phyloP scores from a whole-genome alignment of 257 asterid species.

The Sherardia arvensis region DNA sequence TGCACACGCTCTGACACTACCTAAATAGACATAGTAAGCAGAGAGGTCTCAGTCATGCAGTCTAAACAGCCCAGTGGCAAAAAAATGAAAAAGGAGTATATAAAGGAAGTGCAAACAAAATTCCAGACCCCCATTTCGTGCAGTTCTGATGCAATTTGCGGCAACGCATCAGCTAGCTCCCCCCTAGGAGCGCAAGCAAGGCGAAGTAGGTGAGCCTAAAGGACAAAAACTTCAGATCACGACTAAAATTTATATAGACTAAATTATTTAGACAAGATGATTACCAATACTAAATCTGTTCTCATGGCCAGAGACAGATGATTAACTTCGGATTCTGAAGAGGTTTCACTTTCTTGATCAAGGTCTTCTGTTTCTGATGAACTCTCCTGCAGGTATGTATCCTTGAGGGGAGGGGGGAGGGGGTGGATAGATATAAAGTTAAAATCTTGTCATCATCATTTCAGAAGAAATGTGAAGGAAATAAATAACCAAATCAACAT shows the following conservation, averaged over 20 bases:
- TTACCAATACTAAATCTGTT: slow-evolving; percentile 78
- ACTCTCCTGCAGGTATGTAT: slow-evolving; percentile 42
- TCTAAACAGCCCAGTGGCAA: neutral
- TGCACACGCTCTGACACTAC: slow-evolving; percentile 62
- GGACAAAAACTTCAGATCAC: slow-evolving; percentile 19
- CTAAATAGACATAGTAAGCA: slow-evolving; percentile 24
- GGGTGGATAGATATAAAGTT: neutral
- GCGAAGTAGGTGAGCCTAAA: slow-evolving; percentile 89
- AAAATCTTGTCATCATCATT: neutral
- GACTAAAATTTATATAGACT: slow-evolving; percentile 9
- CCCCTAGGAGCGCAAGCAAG: slow-evolving; percentile 79
- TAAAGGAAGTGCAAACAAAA: slow-evolving; percentile 13
- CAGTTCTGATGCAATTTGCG: slow-evolving; percentile 77
- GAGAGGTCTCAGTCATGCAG: neutral
- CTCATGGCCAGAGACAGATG: slow-evolving; percentile 45
- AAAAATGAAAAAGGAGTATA: slow-evolving; percentile 9
- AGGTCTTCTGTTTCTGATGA: slow-evolving; percentile 34
- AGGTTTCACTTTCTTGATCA: slow-evolving; percentile 32
- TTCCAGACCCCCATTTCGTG: slow-evolving; percentile 58
- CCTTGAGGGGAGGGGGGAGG: slow-evolving; percentile 46
- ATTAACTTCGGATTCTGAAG: slow-evolving; percentile 29
- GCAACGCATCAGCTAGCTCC: slow-evolving; percentile 68
- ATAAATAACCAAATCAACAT: neutral
- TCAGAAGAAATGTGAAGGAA: neutral
- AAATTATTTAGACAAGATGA: slow-evolving; percentile 13